These are phyloP conservation scores for Xylaria sp. DNA, from an alignment of 2,329 filamentous ascomycete genomes.

Conservation along the genomic window DNA sequence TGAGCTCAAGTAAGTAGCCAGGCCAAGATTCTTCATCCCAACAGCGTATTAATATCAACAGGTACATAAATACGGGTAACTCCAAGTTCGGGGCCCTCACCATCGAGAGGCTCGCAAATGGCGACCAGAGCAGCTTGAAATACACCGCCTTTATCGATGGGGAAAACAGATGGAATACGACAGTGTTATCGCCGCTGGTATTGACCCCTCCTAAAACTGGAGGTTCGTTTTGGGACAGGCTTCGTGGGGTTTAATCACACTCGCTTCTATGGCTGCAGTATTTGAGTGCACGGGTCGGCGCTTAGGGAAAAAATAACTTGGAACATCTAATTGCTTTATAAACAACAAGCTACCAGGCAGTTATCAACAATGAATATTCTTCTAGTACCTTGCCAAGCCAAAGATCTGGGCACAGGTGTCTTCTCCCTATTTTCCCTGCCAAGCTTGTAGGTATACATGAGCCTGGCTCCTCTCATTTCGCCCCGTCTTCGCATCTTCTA, in stretches of 20 bases:
- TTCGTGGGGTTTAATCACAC: slow-evolving; percentile 31
- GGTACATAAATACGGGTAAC: slow-evolving; percentile 80
- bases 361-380: not conserved
- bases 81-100: slow-evolving; percentile 86
- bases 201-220: slow-evolving; percentile 35
- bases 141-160: slow-evolving; percentile 87
- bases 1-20: slow-evolving; percentile 73
- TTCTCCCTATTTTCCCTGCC: not conserved
- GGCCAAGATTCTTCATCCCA: not conserved
- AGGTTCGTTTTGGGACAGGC: slow-evolving; percentile 52
- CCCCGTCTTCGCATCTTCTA: too few species aligned
- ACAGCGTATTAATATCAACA: slow-evolving; percentile 39
- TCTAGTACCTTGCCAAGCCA: not conserved
- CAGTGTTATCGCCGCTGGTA: slow-evolving; percentile 52
- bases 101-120: slow-evolving; percentile 68
- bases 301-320: not conserved
- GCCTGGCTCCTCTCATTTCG: not conserved
- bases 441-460: not conserved
- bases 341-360: not conserved
- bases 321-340: not conserved
- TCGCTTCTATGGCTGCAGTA: slow-evolving; percentile 1
- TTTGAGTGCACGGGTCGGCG: slow-evolving; percentile 1
- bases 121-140: slow-evolving; percentile 71
- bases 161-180: slow-evolving; percentile 72
- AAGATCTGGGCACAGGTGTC: not conserved